phyloP scores from a whole-genome alignment of 2,329 filamentous ascomycete genomes.

The Fusarium nisikadoi region DNA sequence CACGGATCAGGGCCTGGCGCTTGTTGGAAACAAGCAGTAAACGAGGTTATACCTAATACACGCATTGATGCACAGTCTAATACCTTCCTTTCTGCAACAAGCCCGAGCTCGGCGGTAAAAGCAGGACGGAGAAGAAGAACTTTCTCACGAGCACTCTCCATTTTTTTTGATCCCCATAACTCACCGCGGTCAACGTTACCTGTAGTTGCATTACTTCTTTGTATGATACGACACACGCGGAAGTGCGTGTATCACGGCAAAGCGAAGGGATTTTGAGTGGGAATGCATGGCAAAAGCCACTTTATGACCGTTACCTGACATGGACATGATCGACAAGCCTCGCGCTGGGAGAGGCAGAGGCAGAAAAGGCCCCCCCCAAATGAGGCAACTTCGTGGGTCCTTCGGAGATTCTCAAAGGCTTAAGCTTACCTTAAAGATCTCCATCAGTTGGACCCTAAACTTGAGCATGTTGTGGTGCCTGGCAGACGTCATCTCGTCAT shows the following conservation, averaged over 20 bases:
- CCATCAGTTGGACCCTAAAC: conserved; percentile 36
- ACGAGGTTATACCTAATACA: conserved; percentile 16
- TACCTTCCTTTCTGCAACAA: conserved; percentile 8
- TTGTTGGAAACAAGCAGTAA: conserved; percentile 9
- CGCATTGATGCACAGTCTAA: conserved; percentile 26
- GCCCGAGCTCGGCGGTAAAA: conserved; percentile 30
- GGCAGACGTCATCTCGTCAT: conserved; percentile 33
- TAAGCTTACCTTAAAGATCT: conserved; percentile 42
- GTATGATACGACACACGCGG: conserved; percentile 6
- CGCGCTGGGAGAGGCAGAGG: conserved; percentile 4
- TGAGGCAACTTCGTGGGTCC: conserved; percentile 9
- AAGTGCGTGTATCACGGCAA: conserved; percentile 28
- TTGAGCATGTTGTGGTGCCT: conserved; percentile 28
- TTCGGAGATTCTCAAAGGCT: conserved; percentile 37
- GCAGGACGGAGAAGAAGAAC: not conserved
- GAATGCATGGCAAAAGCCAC: conserved; percentile 28
- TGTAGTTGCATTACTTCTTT: not conserved
- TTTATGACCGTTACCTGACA: conserved; percentile 22
- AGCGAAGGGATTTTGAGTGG: conserved; percentile 16
- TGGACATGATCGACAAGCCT: conserved; percentile 24
- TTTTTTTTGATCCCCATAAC: conserved; percentile 10
- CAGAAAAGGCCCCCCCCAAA: not conserved
- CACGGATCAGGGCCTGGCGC: conserved; percentile 31
- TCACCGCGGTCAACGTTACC: conserved; percentile 6
- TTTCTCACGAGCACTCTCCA: not conserved